Conservation (phyloP, 768 basidiomycete species). For the Kwoniella mangroviensis region DNA sequence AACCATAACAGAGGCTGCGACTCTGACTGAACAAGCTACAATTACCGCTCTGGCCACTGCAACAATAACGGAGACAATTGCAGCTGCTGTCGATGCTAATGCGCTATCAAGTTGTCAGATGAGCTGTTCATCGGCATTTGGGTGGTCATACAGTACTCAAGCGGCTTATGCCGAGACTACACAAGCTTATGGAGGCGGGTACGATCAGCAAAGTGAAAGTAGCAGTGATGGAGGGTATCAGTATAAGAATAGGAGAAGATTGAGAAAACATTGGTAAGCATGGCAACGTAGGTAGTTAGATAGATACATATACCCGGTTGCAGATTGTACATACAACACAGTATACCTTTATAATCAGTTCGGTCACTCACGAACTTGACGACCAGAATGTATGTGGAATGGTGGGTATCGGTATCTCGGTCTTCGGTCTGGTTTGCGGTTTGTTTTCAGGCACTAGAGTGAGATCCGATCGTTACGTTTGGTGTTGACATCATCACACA, state of each 20-base stretch:
- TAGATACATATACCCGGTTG: no score
- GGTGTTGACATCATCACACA: not conserved
- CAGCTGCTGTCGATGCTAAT: constrained; percentile 1
- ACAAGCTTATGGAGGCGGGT: not conserved
- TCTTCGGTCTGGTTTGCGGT: not conserved
- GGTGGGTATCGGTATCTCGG: not conserved
- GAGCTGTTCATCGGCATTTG: constrained; percentile 17
- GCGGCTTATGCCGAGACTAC: not conserved
- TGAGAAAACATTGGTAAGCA: not conserved
- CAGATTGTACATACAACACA: no score
- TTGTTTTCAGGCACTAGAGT: not conserved
- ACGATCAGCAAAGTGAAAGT: not conserved
- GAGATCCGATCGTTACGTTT: not conserved
- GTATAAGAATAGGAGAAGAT: not conserved
- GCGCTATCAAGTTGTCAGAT: constrained; percentile 8
- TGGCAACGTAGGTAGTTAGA: no score
- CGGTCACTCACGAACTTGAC: not conserved
- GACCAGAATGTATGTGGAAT: not conserved
- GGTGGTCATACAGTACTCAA: not conserved
- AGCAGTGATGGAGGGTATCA: not conserved
- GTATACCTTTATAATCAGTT: not conserved
- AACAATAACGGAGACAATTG: constrained; percentile 15
- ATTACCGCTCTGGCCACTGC: constrained; percentile 6
- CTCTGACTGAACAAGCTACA: not conserved
- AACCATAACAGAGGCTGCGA: constrained; percentile 1